These are phyloP conservation scores for Yarrowia sp. DNA, from an alignment of 805 yeast genomes.

Conservation along the genomic window DNA sequence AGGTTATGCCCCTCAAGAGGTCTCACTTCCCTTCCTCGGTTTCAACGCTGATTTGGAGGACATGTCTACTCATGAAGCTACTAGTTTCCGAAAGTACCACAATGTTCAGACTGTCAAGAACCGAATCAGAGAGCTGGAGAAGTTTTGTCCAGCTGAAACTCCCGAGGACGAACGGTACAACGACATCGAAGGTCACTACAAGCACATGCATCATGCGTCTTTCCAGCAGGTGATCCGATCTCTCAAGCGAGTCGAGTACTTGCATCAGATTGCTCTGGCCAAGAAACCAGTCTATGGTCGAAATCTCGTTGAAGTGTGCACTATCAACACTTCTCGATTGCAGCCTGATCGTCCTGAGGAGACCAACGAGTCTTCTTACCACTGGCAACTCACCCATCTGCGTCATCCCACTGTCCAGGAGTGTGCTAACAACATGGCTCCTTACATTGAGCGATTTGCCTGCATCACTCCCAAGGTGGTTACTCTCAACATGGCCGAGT, in stretches of 20 bases:
- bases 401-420: constrained; percentile 27
- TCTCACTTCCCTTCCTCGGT: constrained; percentile 67
- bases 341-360: constrained; percentile 34
- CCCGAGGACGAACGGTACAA: constrained; percentile 43
- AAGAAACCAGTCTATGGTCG: constrained; percentile 73
- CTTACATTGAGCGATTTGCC: constrained; percentile 58
- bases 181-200: constrained; percentile 61
- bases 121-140: constrained; percentile 41
- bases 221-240: constrained; percentile 37
- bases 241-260: constrained; percentile 24
- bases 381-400: constrained; percentile 30
- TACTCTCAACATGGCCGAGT: constrained; percentile 64
- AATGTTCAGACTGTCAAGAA: constrained; percentile 32
- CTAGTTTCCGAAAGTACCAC: constrained; percentile 37
- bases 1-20: constrained; percentile 46
- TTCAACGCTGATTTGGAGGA: constrained; percentile 56
- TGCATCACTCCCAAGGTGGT: constrained; percentile 90
- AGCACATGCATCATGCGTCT: constrained; percentile 57
- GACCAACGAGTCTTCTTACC: constrained; percentile 21
- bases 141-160: constrained; percentile 33
- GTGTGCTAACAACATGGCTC: constrained; percentile 60
- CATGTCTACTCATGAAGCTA: constrained; percentile 48
- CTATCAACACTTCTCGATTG: constrained; percentile 40
- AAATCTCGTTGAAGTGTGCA: constrained; percentile 58
- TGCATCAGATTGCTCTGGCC: constrained; percentile 44